phyloP scores from a whole-genome alignment of 2,329 filamentous ascomycete species.

The Fusarium xyrophilum region DNA sequence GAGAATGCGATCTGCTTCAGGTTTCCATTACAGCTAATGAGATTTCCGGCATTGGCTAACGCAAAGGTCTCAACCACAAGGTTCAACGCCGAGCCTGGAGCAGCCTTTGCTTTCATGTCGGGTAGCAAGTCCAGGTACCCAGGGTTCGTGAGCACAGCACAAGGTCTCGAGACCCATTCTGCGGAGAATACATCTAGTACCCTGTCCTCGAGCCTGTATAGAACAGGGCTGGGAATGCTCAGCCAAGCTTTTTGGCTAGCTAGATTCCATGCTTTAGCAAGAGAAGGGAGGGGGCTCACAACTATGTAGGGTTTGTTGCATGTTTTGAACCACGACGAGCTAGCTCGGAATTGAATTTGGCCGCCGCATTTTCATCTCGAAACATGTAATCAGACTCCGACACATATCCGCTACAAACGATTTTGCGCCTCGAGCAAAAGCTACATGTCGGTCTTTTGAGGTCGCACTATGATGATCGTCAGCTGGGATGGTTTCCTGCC shows the following conservation, averaged over 20 bases:
- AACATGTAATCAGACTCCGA: background rate
- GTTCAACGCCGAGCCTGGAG: background rate
- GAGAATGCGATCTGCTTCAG: background rate
- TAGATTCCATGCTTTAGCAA: too few species aligned
- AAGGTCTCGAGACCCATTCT: background rate
- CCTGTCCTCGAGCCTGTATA: background rate
- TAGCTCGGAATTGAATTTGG: background rate
- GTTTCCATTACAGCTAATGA: background rate
- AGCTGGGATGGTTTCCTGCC: background rate
- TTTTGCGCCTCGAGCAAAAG: background rate
- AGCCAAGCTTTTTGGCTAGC: background rate
- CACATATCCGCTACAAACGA: background rate
- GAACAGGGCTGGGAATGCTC: rapidly evolving
- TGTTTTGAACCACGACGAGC: background rate
- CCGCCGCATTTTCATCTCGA: background rate
- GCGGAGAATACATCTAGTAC: background rate
- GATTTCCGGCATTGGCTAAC: background rate
- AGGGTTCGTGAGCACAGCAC: rapidly evolving
- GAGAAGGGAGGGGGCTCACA: background rate
- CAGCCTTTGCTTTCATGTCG: background rate
- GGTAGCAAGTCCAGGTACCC: background rate
- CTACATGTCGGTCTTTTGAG: background rate
- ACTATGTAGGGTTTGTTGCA: rapidly evolving
- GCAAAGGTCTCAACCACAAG: background rate
- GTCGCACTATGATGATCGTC: background rate